phyloP scores from a whole-genome alignment of 2,329 filamentous ascomycete genomes.

The Coniella vitis region DNA sequence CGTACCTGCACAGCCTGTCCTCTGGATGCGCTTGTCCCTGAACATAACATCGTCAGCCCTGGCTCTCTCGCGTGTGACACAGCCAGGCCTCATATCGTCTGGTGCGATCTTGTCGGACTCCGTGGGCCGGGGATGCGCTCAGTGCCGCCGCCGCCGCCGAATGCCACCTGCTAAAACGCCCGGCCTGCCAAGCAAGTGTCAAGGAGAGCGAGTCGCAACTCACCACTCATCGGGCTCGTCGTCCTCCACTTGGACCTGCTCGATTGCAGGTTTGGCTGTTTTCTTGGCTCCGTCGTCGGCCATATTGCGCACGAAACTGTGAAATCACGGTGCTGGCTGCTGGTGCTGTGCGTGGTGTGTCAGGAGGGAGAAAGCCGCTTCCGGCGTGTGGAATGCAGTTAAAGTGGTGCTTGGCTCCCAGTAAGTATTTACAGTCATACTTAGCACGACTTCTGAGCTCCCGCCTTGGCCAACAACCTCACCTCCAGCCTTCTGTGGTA shows the following conservation, averaged over 20 bases:
- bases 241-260: slow-evolving; percentile 50
- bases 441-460: no score
- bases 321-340: no score
- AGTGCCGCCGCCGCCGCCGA: no score
- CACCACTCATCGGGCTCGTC: slow-evolving; percentile 97
- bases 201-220: slow-evolving; percentile 22
- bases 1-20: slow-evolving; percentile 85
- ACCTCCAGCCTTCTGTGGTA: background rate
- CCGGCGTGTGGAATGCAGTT: slow-evolving; percentile 7
- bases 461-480: background rate
- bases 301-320: slow-evolving; percentile 14
- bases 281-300: slow-evolving; percentile 45
- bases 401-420: background rate
- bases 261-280: slow-evolving; percentile 33
- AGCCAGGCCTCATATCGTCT: background rate
- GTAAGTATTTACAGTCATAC: no score
- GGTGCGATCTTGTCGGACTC: background rate
- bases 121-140: background rate
- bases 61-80: background rate
- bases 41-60: background rate
- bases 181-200: background rate
- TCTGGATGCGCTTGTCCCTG: slow-evolving; percentile 97
- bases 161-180: background rate
- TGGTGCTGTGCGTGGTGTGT: slow-evolving; percentile 22
- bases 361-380: background rate